Conservation (phyloP, 768 basidiomycete species). For the Ephemerocybe angulata region DNA sequence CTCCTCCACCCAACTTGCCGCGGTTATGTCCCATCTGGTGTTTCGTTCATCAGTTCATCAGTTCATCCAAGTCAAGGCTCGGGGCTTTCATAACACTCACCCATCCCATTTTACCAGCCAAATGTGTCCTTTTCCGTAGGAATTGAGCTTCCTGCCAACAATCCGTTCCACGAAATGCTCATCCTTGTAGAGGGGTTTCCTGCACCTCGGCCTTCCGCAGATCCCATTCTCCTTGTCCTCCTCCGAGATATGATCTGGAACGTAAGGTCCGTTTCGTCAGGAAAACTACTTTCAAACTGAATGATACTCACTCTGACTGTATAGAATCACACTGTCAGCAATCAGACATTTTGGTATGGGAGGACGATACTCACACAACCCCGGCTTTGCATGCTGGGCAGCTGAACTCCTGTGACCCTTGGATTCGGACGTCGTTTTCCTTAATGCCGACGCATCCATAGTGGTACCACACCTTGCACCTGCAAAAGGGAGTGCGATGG, state of each 20-base stretch:
- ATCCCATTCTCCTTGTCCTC: slow-evolving; percentile 1
- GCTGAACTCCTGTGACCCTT: slow-evolving; percentile 24
- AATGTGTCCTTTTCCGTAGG: slow-evolving; percentile 15
- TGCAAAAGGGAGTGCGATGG: slow-evolving; percentile 16
- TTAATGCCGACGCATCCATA: slow-evolving; percentile 44
- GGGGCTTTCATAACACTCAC: slow-evolving; percentile 25
- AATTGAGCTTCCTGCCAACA: slow-evolving; percentile 24
- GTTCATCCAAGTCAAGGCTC: not conserved
- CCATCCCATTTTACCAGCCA: slow-evolving; percentile 38
- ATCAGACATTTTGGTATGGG: not conserved
- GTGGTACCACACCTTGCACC: slow-evolving; percentile 46
- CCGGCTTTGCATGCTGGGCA: slow-evolving; percentile 38
- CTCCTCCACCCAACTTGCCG: slow-evolving; percentile 34
- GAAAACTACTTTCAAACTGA: not conserved
- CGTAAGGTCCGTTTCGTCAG: not conserved
- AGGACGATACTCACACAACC: slow-evolving; percentile 20
- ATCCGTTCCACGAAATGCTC: slow-evolving; percentile 31
- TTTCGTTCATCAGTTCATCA: slow-evolving; percentile 14
- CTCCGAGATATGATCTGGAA: not conserved
- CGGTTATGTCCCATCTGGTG: slow-evolving; percentile 27
- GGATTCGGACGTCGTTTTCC: slow-evolving; percentile 30
- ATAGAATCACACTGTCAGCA: not conserved
- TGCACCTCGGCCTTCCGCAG: slow-evolving; percentile 29
- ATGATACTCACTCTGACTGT: not conserved
- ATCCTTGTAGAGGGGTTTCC: slow-evolving; percentile 5